Conservation (phyloP, 108 stramenopile species). For the Parietichytrium sp. region DNA sequence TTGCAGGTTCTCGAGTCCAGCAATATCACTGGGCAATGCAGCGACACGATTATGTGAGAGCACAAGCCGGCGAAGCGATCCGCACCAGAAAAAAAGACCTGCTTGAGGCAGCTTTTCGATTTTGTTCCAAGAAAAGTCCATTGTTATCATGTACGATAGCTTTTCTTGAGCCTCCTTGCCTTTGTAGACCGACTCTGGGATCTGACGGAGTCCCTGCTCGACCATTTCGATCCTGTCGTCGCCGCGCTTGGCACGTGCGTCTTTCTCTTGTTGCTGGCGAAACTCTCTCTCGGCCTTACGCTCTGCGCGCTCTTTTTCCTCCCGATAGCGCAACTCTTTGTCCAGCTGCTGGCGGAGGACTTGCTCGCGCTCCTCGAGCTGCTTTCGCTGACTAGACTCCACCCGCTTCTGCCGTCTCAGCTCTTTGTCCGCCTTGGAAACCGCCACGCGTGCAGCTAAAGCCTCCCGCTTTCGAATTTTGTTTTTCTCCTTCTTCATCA, state of each 20-base stretch:
- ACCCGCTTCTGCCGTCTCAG: conserved; percentile 14
- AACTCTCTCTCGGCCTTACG: neutral
- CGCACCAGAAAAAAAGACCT: conserved; percentile 21
- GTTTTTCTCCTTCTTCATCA: neutral
- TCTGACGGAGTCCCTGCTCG: neutral
- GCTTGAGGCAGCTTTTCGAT: neutral
- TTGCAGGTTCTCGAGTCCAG: neutral
- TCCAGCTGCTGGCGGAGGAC: neutral
- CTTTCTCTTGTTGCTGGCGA: conserved; percentile 18
- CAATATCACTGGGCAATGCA: neutral
- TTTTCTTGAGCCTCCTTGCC: neutral
- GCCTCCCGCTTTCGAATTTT: neutral
- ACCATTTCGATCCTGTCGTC: conserved; percentile 34
- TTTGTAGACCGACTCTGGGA: neutral
- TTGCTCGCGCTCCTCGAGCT: neutral
- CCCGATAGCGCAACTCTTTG: conserved; percentile 1
- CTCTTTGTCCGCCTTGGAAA: conserved; percentile 15
- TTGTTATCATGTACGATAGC: conserved; percentile 12
- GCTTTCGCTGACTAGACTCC: neutral
- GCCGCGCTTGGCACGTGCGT: conserved; percentile 19
- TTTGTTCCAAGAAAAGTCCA: conserved; percentile 20
- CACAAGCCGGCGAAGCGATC: conserved; percentile 3
- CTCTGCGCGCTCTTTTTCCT: conserved; percentile 30
- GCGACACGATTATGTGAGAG: conserved; percentile 15
- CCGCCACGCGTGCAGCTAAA: neutral